These are phyloP conservation scores for Luvunga scandens DNA, from an alignment of 345 rosid species.

Conservation along the genomic window DNA sequence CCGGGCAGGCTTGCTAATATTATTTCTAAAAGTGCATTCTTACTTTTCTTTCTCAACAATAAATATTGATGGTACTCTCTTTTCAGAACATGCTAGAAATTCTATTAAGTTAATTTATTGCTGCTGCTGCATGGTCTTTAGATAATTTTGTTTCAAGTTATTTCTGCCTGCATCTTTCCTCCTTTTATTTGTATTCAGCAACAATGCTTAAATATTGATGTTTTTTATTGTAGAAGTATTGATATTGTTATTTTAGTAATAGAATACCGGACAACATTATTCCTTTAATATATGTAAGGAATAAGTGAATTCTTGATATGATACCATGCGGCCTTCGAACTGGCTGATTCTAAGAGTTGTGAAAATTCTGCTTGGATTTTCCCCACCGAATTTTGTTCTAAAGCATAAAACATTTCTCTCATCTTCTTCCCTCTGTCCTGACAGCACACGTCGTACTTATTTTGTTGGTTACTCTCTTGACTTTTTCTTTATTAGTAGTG, in stretches of 20 bases:
- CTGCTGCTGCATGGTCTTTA: neutral
- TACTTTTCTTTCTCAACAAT: neutral
- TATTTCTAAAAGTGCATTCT: neutral
- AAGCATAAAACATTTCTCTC: neutral
- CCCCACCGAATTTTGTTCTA: neutral
- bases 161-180: neutral
- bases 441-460: neutral
- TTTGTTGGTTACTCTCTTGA: neutral
- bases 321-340: neutral
- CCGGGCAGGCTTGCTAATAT: neutral
- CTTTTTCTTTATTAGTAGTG: neutral
- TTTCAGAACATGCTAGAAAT: neutral
- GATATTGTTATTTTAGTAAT: neutral
- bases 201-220: neutral
- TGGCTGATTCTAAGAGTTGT: neutral
- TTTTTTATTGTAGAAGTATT: neutral
- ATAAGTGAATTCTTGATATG: neutral
- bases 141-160: neutral
- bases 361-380: neutral
- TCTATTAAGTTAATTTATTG: neutral
- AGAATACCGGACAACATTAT: neutral
- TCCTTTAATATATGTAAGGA: neutral
- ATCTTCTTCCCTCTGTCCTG: neutral
- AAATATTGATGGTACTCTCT: neutral
- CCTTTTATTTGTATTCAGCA: neutral